These are phyloP conservation scores for Leishmania turanica DNA, from an alignment of 208 protist species.

Conservation along the genomic window DNA sequence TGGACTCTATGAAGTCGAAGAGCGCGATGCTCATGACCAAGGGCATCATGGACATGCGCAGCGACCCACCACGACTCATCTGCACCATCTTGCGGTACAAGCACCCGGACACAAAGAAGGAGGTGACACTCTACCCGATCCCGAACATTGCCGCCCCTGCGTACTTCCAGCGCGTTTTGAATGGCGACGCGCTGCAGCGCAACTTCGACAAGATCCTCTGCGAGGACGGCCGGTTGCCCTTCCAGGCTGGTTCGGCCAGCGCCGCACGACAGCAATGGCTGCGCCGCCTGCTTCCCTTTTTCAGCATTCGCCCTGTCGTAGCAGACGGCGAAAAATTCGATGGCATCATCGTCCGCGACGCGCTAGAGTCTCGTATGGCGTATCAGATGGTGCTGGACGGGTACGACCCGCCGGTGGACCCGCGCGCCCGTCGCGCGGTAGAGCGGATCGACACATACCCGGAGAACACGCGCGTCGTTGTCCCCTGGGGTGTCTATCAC, in stretches of 20 bases:
- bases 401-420: conserved; percentile 75
- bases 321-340: conserved; percentile 72
- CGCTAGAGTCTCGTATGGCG: conserved; percentile 86
- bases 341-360: conserved; percentile 69
- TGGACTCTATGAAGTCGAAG: conserved; percentile 65
- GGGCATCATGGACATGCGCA: conserved; percentile 85
- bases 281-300: conserved; percentile 64
- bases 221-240: conserved; percentile 84
- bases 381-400: conserved; percentile 83
- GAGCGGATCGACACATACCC: conserved; percentile 78
- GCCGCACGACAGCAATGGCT: conserved; percentile 47
- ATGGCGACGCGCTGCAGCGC: conserved; percentile 36
- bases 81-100: conserved; percentile 67
- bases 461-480: conserved; percentile 54
- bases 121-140: conserved; percentile 81
- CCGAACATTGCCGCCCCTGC: conserved; percentile 67
- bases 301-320: conserved; percentile 63
- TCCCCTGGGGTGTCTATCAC: conserved; percentile 88
- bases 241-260: conserved; percentile 46
- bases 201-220: conserved; percentile 78
- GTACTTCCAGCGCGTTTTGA: conserved; percentile 67
- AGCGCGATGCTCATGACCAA: conserved; percentile 81
- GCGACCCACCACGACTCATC: conserved; percentile 66
- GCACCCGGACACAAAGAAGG: conserved; percentile 71
- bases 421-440: conserved; percentile 73